phyloP scores from a whole-genome alignment of 306 rosid species.

The Cicer chorassanicum region DNA sequence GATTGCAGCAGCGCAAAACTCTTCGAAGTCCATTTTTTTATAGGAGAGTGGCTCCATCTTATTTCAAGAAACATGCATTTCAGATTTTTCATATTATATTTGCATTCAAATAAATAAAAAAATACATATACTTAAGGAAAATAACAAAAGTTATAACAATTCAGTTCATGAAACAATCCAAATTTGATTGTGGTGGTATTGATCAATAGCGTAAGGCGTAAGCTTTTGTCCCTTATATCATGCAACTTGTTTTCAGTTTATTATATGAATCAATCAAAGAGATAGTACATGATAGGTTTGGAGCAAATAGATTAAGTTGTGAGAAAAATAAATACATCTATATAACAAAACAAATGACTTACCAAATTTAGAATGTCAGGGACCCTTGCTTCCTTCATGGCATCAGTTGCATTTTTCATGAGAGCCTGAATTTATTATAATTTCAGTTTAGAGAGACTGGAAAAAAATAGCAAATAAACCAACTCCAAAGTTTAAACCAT shows the following conservation, averaged over 20 bases:
- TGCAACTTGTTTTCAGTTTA: slow-evolving; percentile 29
- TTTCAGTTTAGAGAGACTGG: slow-evolving; percentile 44
- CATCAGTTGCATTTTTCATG: slow-evolving; percentile 80
- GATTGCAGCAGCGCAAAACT: slow-evolving; percentile 90
- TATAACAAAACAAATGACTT: slow-evolving; percentile 48
- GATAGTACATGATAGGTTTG: slow-evolving; percentile 15
- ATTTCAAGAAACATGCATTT: slow-evolving; percentile 43
- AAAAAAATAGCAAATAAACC: slow-evolving; percentile 28
- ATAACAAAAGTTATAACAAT: not conserved
- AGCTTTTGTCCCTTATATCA: slow-evolving; percentile 3
- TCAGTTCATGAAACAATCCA: slow-evolving; percentile 15
- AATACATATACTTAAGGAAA: slow-evolving; percentile 5
- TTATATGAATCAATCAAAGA: slow-evolving; percentile 34
- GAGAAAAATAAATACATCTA: slow-evolving; percentile 21
- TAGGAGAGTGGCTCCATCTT: slow-evolving; percentile 84
- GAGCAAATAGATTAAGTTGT: slow-evolving; percentile 11
- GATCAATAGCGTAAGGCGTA: not conserved
- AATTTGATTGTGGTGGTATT: slow-evolving; percentile 6
- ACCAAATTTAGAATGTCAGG: slow-evolving; percentile 76
- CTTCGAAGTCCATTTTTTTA: slow-evolving; percentile 81
- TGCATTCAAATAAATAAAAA: slow-evolving; percentile 16
- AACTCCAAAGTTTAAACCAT: slow-evolving; percentile 4
- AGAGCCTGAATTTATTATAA: slow-evolving; percentile 70
- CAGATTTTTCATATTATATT: slow-evolving; percentile 21
- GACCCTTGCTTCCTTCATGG: slow-evolving; percentile 90